Conservation (phyloP, 306 rosid species). For the Benincasa hispida region DNA sequence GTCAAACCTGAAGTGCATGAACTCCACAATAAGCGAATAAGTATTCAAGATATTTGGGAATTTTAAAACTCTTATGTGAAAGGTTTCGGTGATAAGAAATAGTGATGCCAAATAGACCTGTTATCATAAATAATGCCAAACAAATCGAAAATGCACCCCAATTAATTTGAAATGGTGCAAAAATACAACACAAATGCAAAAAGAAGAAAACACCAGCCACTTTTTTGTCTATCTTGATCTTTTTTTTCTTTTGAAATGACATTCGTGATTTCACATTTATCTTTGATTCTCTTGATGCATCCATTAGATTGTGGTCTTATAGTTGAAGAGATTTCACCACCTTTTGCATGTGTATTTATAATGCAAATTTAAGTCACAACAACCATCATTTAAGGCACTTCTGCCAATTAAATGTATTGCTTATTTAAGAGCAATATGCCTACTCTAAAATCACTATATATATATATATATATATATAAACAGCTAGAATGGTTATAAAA, state of each 20-base stretch:
- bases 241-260: background rate
- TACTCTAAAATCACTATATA: too few relatives aligned
- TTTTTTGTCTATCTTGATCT: conserved; percentile 21
- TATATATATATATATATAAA: too few relatives aligned
- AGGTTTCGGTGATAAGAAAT: conserved; percentile 71
- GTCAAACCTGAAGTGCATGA: conserved; percentile 29
- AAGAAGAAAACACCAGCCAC: conserved; percentile 38
- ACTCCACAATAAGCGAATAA: conserved; percentile 64
- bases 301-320: background rate
- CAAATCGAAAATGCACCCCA: conserved; percentile 47
- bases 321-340: too few relatives aligned
- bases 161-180: conserved; percentile 60
- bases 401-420: too few relatives aligned
- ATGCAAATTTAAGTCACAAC: too few relatives aligned
- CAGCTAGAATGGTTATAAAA: too few relatives aligned
- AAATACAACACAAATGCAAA: conserved; percentile 45
- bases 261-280: background rate
- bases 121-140: conserved; percentile 38
- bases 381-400: too few relatives aligned
- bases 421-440: too few relatives aligned
- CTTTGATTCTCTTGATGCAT: background rate
- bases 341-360: too few relatives aligned
- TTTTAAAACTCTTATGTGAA: conserved; percentile 69
- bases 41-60: conserved; percentile 80
- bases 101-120: conserved; percentile 67